Base-by-base conservation (phyloP, 2,329 filamentous ascomycete genomes). In the Acephala macrosclerotiorum region DNA sequence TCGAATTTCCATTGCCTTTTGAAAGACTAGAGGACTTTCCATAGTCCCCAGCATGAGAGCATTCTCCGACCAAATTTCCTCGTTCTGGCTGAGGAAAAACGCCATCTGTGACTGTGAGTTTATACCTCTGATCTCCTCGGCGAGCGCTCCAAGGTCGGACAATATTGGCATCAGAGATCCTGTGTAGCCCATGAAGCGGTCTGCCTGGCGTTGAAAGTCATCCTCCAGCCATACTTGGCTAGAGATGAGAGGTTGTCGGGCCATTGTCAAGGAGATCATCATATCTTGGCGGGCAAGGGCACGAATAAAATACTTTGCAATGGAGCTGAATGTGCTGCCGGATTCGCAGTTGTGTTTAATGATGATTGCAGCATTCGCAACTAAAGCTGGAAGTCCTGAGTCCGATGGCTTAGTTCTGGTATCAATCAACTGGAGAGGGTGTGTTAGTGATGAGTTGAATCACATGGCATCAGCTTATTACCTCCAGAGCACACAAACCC, bases 131-230 rank as follows among this genome's bases (percentile, higher is more conserved):
- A 76, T 61, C n/a, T 75, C 74, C 51, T 73, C 74, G 12, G 75
- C 75, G 18, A 77, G 61, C 29, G 60, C 63, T 61, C 73, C 69
- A 20, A 77, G 69, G 36, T 76, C 74, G 26, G 70, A 66, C 0
- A 77, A 66, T 3, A 77, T 65, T 6, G 74, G 75, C 74, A 77
- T 76, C 22, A 77, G 61, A 12, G 75, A 73, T 2, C 65, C 51
- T 1, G 74, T 77, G 45, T 74, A 76, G 1, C 75, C 76, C 64
- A 77, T 75, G 55, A 77, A 72, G 9, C 76, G 74, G 60, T 77
- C 76, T 9, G 74, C 71, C 6, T 71, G 66, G 18, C 47, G 55
- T 7, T 40, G 55, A 33, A 59, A 63, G 47, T 72, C 64, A 9
- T 73, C 71, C 22, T 75, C 71, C 0, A 77, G 68, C 74, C 75